Evolutionary conservation across 2,329 filamentous ascomycete species (phyloP).

Genomic region (Penicillium griseofulvum): DNA sequence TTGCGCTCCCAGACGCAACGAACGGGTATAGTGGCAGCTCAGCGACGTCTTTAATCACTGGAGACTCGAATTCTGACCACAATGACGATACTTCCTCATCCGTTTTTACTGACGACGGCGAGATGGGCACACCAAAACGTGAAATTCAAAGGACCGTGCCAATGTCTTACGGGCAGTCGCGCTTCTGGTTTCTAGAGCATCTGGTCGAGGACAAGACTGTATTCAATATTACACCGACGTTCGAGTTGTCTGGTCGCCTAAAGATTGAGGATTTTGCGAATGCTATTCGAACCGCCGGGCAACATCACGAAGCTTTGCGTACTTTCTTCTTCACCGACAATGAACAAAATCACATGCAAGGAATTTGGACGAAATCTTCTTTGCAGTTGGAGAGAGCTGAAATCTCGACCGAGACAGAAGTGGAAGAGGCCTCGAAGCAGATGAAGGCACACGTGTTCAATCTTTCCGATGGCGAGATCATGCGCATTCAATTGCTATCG

Average conservation of each 20-base stretch:
- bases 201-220: slow-evolving; percentile 36
- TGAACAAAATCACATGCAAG: slow-evolving; percentile 14
- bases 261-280: slow-evolving; percentile 27
- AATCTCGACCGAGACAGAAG: slow-evolving; percentile 17
- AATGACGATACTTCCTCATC: slow-evolving; percentile 13
- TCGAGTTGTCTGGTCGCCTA: slow-evolving; percentile 36
- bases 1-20: background rate
- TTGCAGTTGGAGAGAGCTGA: slow-evolving; percentile 28
- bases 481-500: slow-evolving; percentile 18
- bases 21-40: slow-evolving; percentile 12
- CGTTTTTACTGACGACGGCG: slow-evolving; percentile 5
- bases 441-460: slow-evolving; percentile 37
- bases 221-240: slow-evolving; percentile 41
- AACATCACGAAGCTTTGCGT: slow-evolving; percentile 34
- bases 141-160: slow-evolving; percentile 8
- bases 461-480: slow-evolving; percentile 36
- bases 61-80: slow-evolving; percentile 16
- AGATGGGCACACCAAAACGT: background rate
- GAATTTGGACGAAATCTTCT: slow-evolving; percentile 24
- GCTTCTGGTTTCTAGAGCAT: slow-evolving; percentile 40
- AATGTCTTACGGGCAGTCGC: slow-evolving; percentile 44
- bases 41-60: slow-evolving; percentile 4
- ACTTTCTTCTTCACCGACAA: slow-evolving; percentile 30
- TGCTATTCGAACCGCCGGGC: slow-evolving; percentile 34
- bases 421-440: slow-evolving; percentile 18